These are phyloP conservation scores for Blastocystis hominis DNA, from an alignment of 352 stramenopile species.

Conservation along the genomic window DNA sequence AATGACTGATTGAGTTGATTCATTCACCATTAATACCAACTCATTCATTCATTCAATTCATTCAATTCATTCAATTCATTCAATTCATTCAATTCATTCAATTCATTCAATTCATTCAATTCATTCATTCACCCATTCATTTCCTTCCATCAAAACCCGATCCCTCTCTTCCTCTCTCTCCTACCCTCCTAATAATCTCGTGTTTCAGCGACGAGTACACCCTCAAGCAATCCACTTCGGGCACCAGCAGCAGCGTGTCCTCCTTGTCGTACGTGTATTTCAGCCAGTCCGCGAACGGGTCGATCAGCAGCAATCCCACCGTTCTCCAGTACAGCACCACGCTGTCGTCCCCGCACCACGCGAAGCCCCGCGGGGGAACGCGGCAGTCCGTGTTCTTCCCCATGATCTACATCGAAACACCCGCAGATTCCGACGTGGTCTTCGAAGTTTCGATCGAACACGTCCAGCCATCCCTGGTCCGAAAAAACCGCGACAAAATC, in stretches of 20 bases:
- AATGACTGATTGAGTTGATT: too few relatives aligned
- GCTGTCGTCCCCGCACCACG: conserved; percentile 60
- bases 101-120: too few relatives aligned
- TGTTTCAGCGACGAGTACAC: conserved; percentile 55
- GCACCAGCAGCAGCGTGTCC: conserved; percentile 57
- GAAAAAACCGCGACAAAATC: conserved; percentile 57
- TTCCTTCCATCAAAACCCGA: not conserved
- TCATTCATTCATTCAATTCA: not conserved
- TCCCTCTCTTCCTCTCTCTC: not conserved
- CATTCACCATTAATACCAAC: too few relatives aligned
- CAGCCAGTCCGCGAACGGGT: conserved; percentile 59
- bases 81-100: too few relatives aligned
- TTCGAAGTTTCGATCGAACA: conserved; percentile 45
- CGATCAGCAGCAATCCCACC: conserved; percentile 58
- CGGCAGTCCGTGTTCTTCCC: conserved; percentile 58
- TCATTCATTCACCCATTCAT: not conserved
- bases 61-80: too few relatives aligned
- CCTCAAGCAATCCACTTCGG: conserved; percentile 58
- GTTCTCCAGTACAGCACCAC: conserved; percentile 59
- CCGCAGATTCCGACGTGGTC: not conserved
- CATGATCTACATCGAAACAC: not conserved
- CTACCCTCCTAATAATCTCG: conserved; percentile 57
- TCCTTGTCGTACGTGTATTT: conserved; percentile 60
- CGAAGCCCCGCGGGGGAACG: conserved; percentile 58
- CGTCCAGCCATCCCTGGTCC: conserved; percentile 58